A percentile compares a stretch with the other conserved stretches of the same genome.
These are phyloP conservation scores for Phytophthora capsici DNA, from an alignment of 352 stramenopile genomes.

Conservation along the genomic window DNA sequence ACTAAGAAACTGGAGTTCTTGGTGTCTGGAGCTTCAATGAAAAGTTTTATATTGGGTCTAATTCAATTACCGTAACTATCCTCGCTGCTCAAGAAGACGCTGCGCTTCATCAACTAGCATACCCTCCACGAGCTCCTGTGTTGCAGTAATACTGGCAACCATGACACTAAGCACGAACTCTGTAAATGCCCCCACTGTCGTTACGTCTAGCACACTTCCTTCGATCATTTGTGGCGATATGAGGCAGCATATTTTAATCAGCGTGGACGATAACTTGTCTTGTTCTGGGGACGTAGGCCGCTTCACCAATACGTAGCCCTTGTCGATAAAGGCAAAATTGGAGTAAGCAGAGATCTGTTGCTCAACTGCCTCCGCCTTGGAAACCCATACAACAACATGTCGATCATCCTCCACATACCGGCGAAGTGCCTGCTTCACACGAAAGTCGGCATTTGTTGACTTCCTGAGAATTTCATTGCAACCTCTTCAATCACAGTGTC, in stretches of 20 bases:
- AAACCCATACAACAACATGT: constrained; percentile 65
- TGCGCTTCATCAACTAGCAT: constrained; percentile 36
- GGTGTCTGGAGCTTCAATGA: no score
- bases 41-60: no score
- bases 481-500: constrained; percentile 68
- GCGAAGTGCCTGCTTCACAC: constrained; percentile 63
- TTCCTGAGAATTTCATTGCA: constrained; percentile 61
- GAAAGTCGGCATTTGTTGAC: constrained; percentile 54
- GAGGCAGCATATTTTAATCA: constrained; percentile 62
- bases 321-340: constrained; percentile 58
- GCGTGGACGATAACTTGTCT: constrained; percentile 31
- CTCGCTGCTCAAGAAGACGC: constrained; percentile 14
- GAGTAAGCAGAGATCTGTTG: constrained; percentile 40
- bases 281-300: constrained; percentile 32
- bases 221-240: constrained; percentile 55
- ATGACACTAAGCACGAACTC: constrained; percentile 57
- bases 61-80: background rate
- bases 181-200: constrained; percentile 41
- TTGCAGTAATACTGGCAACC: constrained; percentile 48
- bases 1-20: no score
- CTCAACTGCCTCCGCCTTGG: constrained; percentile 55
- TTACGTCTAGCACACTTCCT: constrained; percentile 26
- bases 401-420: constrained; percentile 59
- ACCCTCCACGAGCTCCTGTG: constrained; percentile 51
- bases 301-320: constrained; percentile 69